phyloP scores from a whole-genome alignment of 768 basidiomycete species.

The Amanita muscaria region DNA sequence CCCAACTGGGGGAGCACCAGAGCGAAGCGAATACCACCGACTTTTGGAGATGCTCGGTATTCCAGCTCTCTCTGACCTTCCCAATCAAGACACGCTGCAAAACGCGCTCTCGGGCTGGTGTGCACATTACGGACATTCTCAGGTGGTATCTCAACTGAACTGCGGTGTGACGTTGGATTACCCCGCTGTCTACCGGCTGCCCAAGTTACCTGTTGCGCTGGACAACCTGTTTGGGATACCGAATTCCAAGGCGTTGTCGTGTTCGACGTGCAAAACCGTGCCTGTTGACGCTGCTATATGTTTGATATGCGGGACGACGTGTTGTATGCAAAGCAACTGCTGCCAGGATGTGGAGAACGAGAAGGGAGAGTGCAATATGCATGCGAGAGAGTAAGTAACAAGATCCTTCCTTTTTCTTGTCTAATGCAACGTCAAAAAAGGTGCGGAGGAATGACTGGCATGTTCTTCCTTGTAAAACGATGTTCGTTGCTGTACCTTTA shows the following conservation, averaged over 20 bases:
- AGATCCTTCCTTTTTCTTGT: conserved; percentile 6
- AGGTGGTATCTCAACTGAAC: conserved; percentile 69
- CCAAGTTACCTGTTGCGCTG: conserved; percentile 70
- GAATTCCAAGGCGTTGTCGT: conserved; percentile 64
- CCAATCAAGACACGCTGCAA: conserved; percentile 79
- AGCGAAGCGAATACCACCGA: conserved; percentile 68
- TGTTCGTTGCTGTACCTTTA: conserved; percentile 88
- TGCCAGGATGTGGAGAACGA: conserved; percentile 65
- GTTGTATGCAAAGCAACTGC: conserved; percentile 90
- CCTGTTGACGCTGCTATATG: conserved; percentile 88
- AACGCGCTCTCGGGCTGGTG: conserved; percentile 88
- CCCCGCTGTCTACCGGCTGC: conserved; percentile 74
- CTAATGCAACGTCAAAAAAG: conserved; percentile 29
- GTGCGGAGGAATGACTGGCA: conserved; percentile 81
- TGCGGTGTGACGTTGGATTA: conserved; percentile 78
- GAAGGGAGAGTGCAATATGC: conserved; percentile 91
- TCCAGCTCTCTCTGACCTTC: conserved; percentile 70
- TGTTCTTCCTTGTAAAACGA: conserved; percentile 88
- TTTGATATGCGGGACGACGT: conserved; percentile 77
- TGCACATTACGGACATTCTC: conserved; percentile 77
- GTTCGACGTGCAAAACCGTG: conserved; percentile 66
- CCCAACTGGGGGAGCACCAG: conserved; percentile 20
- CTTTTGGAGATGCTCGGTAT: conserved; percentile 70
- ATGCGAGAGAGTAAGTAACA: conserved; percentile 81
- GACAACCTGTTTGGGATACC: conserved; percentile 70